Evolutionary conservation across 2,329 filamentous ascomycete species (phyloP).

Genomic region (Furcasterigmium sp.): DNA sequence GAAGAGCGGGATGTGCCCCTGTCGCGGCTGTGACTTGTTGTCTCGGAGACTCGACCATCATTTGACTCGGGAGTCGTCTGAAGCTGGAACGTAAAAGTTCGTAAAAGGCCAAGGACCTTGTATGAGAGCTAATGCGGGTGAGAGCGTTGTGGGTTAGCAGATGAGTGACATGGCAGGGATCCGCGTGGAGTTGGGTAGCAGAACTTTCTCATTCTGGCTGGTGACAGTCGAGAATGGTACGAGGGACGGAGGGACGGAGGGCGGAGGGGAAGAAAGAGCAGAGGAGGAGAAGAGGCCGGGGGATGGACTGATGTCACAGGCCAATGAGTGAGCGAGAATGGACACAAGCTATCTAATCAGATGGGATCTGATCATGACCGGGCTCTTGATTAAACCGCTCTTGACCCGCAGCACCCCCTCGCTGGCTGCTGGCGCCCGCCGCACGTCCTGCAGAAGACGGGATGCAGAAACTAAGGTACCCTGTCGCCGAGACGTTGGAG

Average conservation of each 20-base stretch:
- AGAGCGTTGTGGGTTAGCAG: not conserved
- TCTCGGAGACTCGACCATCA: too few species aligned
- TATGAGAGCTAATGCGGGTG: not conserved
- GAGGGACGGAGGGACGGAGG: not conserved
- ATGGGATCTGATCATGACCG: not conserved
- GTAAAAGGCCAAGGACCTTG: not conserved
- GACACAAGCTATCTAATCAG: not conserved
- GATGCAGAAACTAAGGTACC: not conserved
- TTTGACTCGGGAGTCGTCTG: too few species aligned
- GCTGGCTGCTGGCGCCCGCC: not conserved
- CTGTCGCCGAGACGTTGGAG: not conserved
- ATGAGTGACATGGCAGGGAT: too few species aligned
- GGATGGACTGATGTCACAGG: not conserved
- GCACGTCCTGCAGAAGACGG: not conserved
- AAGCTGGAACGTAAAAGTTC: not conserved
- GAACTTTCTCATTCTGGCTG: too few species aligned
- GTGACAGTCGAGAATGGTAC: too few species aligned
- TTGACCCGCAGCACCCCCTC: not conserved
- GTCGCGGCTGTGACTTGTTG: too few species aligned
- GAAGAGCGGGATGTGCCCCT: too few species aligned
- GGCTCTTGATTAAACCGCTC: not conserved
- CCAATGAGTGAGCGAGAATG: not conserved
- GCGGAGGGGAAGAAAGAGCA: not conserved
- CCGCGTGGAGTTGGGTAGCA: too few species aligned
- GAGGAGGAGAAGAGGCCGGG: not conserved